phyloP scores from a whole-genome alignment of 1,139 yeast genomes.

The Petasospora fabianii region DNA sequence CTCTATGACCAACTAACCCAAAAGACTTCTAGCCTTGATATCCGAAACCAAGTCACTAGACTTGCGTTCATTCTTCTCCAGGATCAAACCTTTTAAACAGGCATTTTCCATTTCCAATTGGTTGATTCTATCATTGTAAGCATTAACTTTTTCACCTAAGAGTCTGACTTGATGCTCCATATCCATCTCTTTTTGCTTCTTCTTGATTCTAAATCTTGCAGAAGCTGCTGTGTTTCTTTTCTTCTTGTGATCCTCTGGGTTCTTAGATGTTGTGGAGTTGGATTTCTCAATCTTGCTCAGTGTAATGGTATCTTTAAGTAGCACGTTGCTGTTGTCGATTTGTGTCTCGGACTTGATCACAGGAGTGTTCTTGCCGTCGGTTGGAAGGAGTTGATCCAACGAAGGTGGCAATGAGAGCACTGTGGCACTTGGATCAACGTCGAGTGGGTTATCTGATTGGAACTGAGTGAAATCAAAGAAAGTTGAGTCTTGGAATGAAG shows the following conservation, averaged over 20 bases:
- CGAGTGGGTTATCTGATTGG: slow-evolving; percentile 15
- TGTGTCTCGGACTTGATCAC: too few species aligned
- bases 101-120: slow-evolving; percentile 53
- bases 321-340: too few species aligned
- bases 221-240: slow-evolving; percentile 61
- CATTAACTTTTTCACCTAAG: slow-evolving; percentile 33
- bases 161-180: slow-evolving; percentile 48
- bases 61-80: slow-evolving; percentile 44
- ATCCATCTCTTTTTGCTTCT: slow-evolving; percentile 56
- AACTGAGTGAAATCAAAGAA: slow-evolving; percentile 46
- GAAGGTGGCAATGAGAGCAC: slow-evolving; percentile 4
- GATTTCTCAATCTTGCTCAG: not conserved
- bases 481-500: slow-evolving; percentile 42
- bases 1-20: not conserved
- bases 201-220: slow-evolving; percentile 59
- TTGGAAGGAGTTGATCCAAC: slow-evolving; percentile 3
- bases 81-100: slow-evolving; percentile 45
- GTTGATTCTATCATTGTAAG: slow-evolving; percentile 43
- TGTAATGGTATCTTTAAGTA: not conserved
- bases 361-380: too few species aligned
- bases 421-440: slow-evolving; percentile 18
- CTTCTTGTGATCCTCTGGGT: slow-evolving; percentile 40
- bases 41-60: slow-evolving; percentile 22
- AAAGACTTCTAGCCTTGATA: slow-evolving; percentile 29
- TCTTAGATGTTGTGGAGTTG: slow-evolving; percentile 1